These are phyloP conservation scores for Pichia sp. DNA, from an alignment of 1,139 yeast species.

Conservation along the genomic window DNA sequence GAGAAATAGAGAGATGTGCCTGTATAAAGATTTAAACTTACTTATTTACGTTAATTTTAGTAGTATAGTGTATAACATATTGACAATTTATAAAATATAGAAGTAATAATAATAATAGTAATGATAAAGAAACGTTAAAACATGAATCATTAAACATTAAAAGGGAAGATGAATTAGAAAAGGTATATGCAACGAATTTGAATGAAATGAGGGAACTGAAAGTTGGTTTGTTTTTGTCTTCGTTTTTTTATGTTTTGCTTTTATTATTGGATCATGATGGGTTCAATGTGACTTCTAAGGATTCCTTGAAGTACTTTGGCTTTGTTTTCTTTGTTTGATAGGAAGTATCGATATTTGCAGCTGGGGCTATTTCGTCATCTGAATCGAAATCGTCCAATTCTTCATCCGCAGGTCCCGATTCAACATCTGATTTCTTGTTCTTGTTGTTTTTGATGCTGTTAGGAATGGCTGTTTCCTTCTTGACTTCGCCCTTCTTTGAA, in stretches of 20 bases:
- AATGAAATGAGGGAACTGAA: not conserved
- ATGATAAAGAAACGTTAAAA: not conserved
- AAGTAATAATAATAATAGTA: not conserved
- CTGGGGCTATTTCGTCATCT: slow-evolving; percentile 15
- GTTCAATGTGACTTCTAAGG: slow-evolving; percentile 14
- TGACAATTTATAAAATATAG: slow-evolving; percentile 3
- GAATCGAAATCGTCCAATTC: slow-evolving; percentile 4
- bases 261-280: not conserved
- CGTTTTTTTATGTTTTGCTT: not conserved
- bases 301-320: slow-evolving; percentile 16
- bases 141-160: not conserved
- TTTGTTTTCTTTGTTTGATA: slow-evolving; percentile 12
- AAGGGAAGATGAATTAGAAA: not conserved
- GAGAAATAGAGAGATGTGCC: no score
- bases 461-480: no score
- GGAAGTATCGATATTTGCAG: slow-evolving; percentile 13
- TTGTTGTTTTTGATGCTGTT: not conserved
- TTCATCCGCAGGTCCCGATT: not conserved
- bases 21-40: no score
- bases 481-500: no score
- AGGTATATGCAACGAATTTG: not conserved
- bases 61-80: not conserved
- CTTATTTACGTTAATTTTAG: no score
- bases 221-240: not conserved
- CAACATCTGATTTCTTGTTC: slow-evolving; percentile 3